Percentiles rank a stretch among this genome's conserved stretches.
Evolutionary conservation across 148 eudicot species (phyloP).

Genomic region (Rhododendron simsii): DNA sequence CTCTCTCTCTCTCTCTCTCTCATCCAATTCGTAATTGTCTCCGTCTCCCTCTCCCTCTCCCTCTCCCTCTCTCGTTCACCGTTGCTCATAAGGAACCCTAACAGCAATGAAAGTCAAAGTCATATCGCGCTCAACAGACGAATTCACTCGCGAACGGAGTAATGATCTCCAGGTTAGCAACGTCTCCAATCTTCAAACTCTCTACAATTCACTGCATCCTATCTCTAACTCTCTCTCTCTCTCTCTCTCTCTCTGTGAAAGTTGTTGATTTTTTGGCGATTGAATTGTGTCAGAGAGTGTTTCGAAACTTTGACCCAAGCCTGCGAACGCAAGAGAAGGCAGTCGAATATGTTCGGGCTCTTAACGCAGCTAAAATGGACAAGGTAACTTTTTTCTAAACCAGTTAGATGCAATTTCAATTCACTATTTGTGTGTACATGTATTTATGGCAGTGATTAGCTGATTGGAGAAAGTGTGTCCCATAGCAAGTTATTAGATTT

Average conservation of each 20-base stretch:
- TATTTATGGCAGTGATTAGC: neutral
- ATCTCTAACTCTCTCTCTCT: neutral
- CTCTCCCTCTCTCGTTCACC: neutral
- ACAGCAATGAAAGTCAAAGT: conserved; percentile 65
- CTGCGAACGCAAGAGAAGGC: conserved; percentile 89
- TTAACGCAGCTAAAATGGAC: conserved; percentile 83
- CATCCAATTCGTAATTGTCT: neutral
- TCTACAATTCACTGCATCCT: neutral
- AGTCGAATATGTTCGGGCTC: conserved; percentile 81
- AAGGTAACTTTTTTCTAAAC: conserved; percentile 40
- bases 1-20: too few species aligned
- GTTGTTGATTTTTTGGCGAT: neutral
- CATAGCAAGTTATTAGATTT: neutral
- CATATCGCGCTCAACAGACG: conserved; percentile 75
- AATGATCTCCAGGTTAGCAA: conserved; percentile 69
- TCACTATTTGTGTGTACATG: neutral
- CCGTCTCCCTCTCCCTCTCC: neutral
- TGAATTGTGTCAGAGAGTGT: conserved; percentile 58
- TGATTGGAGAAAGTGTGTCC: neutral
- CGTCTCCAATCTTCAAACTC: neutral
- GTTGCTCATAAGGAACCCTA: neutral
- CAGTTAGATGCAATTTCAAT: neutral
- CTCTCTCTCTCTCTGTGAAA: neutral
- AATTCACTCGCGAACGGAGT: conserved; percentile 87
- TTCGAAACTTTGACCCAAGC: conserved; percentile 73